Evolutionary conservation across 129 eudicot genomes (phyloP).

Genomic region (Sambucus nigra): DNA sequence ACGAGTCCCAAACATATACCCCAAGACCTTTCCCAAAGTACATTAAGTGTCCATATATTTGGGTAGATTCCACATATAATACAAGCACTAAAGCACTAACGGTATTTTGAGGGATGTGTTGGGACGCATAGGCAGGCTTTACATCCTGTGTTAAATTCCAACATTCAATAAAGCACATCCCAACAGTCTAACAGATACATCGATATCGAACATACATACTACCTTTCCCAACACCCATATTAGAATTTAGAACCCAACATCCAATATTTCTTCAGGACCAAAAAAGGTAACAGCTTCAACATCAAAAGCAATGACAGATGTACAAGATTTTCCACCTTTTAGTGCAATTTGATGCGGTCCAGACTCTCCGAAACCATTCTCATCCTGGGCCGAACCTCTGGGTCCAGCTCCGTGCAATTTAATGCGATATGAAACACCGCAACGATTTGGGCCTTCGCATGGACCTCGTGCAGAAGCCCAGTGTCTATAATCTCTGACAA

Average conservation of each 20-base stretch:
- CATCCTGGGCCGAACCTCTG: slow-evolving; percentile 91
- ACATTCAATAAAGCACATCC: too few species aligned
- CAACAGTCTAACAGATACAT: too few species aligned
- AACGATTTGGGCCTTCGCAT: slow-evolving; percentile 75
- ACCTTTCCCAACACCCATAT: background rate
- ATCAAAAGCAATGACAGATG: background rate
- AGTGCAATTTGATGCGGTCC: slow-evolving; percentile 56
- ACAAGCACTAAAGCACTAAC: too few species aligned
- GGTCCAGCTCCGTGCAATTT: slow-evolving; percentile 72
- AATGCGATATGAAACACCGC: slow-evolving; percentile 69
- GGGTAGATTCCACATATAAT: too few species aligned
- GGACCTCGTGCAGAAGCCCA: slow-evolving; percentile 68
- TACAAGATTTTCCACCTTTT: background rate
- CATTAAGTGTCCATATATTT: too few species aligned
- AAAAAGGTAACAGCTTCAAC: slow-evolving; percentile 12
- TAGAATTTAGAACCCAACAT: background rate
- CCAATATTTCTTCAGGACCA: background rate
- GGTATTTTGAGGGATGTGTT: too few species aligned
- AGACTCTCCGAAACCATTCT: slow-evolving; percentile 63
- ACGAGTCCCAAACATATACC: too few species aligned
- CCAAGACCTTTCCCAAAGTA: too few species aligned
- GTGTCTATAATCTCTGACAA: slow-evolving; percentile 80
- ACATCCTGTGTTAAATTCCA: too few species aligned
- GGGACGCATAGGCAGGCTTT: too few species aligned
- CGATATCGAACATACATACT: too few species aligned